A percentile compares a stretch with the other conserved stretches of the same genome.
Evolutionary conservation across 139 green algal species (phyloP).

Genomic region (Micromonas commoda): DNA sequence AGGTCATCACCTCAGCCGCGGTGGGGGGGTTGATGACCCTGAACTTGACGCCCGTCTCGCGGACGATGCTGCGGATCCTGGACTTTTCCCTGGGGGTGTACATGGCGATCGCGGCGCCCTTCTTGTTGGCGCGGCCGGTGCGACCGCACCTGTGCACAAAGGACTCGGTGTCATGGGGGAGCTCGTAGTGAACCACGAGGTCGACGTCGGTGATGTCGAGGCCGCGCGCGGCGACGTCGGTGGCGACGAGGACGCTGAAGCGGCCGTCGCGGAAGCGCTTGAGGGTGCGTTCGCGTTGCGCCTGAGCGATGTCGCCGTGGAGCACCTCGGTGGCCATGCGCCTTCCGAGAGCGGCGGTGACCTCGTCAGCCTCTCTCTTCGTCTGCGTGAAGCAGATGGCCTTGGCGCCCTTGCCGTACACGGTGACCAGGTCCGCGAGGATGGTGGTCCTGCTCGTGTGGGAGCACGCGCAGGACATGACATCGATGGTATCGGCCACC

Average conservation of each 20-base stretch:
- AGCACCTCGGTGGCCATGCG: slow-evolving; percentile 41
- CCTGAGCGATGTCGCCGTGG: slow-evolving; percentile 53
- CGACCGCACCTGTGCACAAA: slow-evolving; percentile 60
- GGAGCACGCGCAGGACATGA: slow-evolving; percentile 41
- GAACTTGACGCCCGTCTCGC: slow-evolving; percentile 47
- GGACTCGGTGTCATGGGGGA: slow-evolving; percentile 52
- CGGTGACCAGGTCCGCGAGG: slow-evolving; percentile 77
- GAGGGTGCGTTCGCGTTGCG: slow-evolving; percentile 46
- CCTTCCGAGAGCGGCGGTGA: slow-evolving; percentile 30
- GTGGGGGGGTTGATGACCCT: slow-evolving; percentile 41
- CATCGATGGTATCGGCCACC: slow-evolving; percentile 43
- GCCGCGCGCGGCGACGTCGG: slow-evolving; percentile 53
- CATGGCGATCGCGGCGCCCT: slow-evolving; percentile 77
- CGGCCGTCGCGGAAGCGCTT: slow-evolving; percentile 43
- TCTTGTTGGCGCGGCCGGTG: slow-evolving; percentile 61
- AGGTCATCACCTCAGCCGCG: slow-evolving; percentile 53
- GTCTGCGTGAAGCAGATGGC: slow-evolving; percentile 82
- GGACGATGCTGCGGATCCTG: slow-evolving; percentile 58
- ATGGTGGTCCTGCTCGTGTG: slow-evolving; percentile 48
- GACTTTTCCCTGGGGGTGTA: slow-evolving; percentile 56
- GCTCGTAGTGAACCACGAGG: slow-evolving; percentile 58
- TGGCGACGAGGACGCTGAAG: slow-evolving; percentile 55
- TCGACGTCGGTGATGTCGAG: slow-evolving; percentile 58
- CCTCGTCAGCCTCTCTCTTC: slow-evolving; percentile 52
- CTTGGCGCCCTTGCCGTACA: slow-evolving; percentile 61